Percentiles rank a stretch among this genome's conserved stretches.
Evolutionary conservation across 176 grass and related monocot species (phyloP).

Genomic region (Rhynchospora pubera): DNA sequence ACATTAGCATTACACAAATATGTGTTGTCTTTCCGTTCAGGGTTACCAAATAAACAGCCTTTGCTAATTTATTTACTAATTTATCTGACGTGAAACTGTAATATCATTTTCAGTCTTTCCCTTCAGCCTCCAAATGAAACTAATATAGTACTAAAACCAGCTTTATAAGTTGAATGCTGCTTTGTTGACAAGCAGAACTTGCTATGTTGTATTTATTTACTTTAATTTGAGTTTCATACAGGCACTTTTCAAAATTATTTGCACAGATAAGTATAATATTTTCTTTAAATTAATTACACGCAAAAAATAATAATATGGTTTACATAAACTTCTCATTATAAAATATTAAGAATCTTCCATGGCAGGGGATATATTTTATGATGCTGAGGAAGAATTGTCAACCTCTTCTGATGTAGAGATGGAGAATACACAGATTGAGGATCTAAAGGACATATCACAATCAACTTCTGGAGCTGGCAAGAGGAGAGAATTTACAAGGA

Average conservation of each 20-base stretch:
- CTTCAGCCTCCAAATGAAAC: neutral
- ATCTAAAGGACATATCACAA: neutral
- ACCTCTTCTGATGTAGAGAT: neutral
- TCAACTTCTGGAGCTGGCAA: conserved; percentile 4
- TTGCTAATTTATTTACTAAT: neutral
- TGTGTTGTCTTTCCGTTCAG: neutral
- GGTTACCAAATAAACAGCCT: neutral
- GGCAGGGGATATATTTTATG: conserved; percentile 17
- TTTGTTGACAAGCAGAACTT: neutral
- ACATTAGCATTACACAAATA: neutral
- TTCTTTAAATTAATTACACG: neutral
- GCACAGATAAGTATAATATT: neutral
- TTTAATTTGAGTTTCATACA: neutral
- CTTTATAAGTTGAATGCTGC: neutral
- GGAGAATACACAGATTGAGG: neutral
- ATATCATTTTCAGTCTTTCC: neutral
- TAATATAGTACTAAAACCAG: neutral
- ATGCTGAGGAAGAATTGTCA: conserved; percentile 12
- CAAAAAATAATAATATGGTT: neutral
- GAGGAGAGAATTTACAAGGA: neutral
- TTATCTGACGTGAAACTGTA: neutral
- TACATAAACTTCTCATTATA: neutral
- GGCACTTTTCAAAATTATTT: neutral
- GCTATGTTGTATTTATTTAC: neutral
- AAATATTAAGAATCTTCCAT: neutral